phyloP scores from a whole-genome alignment of 257 asterid genomes.

The Solanum pinnatisectum region DNA sequence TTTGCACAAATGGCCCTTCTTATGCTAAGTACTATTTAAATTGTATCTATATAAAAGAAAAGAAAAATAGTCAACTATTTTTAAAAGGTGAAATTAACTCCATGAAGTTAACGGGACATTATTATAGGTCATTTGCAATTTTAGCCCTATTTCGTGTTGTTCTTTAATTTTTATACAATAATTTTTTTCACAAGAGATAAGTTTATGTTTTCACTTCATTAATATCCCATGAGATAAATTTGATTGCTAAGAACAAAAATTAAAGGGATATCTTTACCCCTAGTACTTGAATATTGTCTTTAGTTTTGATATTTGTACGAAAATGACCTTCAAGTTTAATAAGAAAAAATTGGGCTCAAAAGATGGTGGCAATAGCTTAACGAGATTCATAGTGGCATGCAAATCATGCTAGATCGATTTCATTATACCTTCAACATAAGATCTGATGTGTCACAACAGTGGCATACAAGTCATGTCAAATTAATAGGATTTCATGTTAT shows the following conservation, averaged over 20 bases:
- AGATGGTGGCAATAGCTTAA: not conserved
- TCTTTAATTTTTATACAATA: not conserved
- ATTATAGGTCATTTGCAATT: not conserved
- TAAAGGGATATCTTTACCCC: not conserved
- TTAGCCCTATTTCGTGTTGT: not conserved
- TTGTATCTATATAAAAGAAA: not conserved
- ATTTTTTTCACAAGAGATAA: not conserved
- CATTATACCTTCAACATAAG: not conserved
- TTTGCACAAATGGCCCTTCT: not conserved
- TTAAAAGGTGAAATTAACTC: not conserved
- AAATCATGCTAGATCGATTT: not conserved
- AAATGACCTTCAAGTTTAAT: not conserved
- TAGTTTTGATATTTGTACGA: not conserved
- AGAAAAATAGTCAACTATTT: not conserved
- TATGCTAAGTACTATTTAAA: not conserved
- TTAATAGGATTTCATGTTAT: not conserved
- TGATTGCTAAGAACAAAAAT: not conserved
- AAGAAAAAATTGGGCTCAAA: not conserved
- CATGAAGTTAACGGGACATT: not conserved
- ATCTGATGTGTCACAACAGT: not conserved
- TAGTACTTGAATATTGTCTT: not conserved
- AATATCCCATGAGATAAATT: not conserved
- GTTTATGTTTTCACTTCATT: not conserved
- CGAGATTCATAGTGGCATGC: not conserved
- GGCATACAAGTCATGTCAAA: not conserved